Percentiles rank a stretch among this genome's conserved stretches.
Conservation (phyloP, 495 filamentous ascomycete genomes). For the Aspergillus leporis region DNA sequence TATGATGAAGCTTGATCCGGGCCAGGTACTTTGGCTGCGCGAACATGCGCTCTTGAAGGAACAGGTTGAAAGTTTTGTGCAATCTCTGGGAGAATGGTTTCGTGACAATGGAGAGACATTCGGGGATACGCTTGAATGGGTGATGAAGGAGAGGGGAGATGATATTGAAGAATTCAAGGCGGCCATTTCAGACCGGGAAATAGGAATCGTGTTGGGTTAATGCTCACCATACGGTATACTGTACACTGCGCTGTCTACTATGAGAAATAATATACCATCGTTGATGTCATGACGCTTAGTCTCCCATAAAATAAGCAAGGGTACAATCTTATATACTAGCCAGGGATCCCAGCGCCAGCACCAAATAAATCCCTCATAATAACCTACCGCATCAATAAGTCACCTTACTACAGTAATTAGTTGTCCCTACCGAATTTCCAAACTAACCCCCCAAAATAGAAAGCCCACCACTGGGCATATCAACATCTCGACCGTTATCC, state of each 20-base stretch:
- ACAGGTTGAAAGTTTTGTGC: slow-evolving; percentile 55
- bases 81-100: slow-evolving; percentile 59
- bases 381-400: not conserved
- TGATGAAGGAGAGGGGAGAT: slow-evolving; percentile 46
- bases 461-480: not conserved
- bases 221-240: not conserved
- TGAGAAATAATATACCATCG: too few species aligned
- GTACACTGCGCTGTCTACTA: not conserved
- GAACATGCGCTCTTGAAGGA: slow-evolving; percentile 53
- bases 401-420: not conserved
- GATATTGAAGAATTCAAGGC: slow-evolving; percentile 32
- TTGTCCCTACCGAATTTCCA: not conserved
- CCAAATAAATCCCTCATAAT: not conserved
- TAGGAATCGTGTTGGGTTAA: slow-evolving; percentile 30
- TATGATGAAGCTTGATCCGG: slow-evolving; percentile 65
- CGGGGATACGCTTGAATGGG: slow-evolving; percentile 47
- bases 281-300: too few species aligned
- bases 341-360: not conserved
- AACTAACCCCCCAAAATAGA: not conserved
- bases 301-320: not conserved
- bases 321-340: not conserved
- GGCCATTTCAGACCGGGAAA: slow-evolving; percentile 29
- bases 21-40: slow-evolving; percentile 56
- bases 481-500: not conserved
- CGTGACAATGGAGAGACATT: slow-evolving; percentile 65